These are phyloP conservation scores for Fragaria ananassa DNA, from an alignment of 306 rosid genomes.

Conservation along the genomic window DNA sequence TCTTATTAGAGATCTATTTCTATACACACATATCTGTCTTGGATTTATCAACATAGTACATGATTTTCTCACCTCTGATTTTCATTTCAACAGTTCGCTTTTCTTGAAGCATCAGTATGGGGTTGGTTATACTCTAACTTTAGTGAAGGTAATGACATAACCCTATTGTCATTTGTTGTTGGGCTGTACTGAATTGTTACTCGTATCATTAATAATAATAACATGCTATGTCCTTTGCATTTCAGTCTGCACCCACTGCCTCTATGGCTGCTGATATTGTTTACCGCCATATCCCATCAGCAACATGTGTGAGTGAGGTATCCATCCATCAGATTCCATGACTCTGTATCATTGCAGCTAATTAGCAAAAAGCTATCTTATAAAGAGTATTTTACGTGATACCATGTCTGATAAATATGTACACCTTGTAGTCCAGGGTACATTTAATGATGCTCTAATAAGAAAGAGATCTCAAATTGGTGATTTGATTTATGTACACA, in stretches of 20 bases:
- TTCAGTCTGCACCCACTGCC: conserved; percentile 83
- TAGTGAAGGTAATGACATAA: conserved; percentile 64
- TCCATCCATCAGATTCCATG: conserved; percentile 20
- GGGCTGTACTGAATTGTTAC: conserved; percentile 19
- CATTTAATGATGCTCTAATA: not conserved
- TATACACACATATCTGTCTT: not conserved
- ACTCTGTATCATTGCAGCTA: not conserved
- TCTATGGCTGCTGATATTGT: conserved; percentile 86
- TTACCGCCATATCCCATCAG: conserved; percentile 74
- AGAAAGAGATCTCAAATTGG: not conserved
- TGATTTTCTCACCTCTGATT: not conserved
- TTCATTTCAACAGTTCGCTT: conserved; percentile 65
- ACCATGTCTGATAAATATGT: not conserved
- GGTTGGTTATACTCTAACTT: conserved; percentile 91
- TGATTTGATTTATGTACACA: not conserved
- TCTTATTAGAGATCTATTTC: not conserved
- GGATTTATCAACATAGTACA: not conserved
- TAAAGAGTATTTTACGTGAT: not conserved
- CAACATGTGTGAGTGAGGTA: conserved; percentile 98
- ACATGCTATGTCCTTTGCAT: conserved; percentile 26
- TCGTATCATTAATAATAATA: conserved; percentile 19
- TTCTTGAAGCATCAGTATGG: conserved; percentile 96
- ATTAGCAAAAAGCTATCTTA: not conserved
- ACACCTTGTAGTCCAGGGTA: not conserved
- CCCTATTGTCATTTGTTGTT: conserved; percentile 22